A percentile compares a stretch with the other conserved stretches of the same genome.
phyloP scores from a whole-genome alignment of 768 basidiomycete genomes.

The Termitomyces heimii region DNA sequence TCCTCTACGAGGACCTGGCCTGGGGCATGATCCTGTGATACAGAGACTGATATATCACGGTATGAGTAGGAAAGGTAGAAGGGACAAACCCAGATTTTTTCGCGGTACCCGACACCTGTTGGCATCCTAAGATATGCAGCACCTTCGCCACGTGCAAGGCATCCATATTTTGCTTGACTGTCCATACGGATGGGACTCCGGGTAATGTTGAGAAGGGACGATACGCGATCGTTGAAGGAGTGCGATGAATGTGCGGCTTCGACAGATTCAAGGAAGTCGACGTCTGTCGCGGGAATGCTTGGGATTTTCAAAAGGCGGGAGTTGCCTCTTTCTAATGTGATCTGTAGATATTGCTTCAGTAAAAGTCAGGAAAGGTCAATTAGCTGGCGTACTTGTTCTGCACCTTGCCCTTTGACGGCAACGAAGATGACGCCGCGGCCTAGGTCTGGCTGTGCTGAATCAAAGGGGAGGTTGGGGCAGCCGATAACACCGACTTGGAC shows the following conservation, averaged over 20 bases:
- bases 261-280: slow-evolving; percentile 85
- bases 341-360: slow-evolving; percentile 24
- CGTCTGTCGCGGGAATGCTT: slow-evolving; percentile 33
- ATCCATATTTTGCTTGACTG: slow-evolving; percentile 92
- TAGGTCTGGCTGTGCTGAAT: slow-evolving; percentile 44
- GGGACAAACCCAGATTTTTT: slow-evolving; percentile 89
- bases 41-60: background rate
- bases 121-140: slow-evolving; percentile 80
- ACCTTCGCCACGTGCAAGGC: slow-evolving; percentile 82
- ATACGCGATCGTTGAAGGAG: slow-evolving; percentile 72
- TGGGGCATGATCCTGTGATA: slow-evolving; percentile 78
- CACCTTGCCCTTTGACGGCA: slow-evolving; percentile 83
- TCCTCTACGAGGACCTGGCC: slow-evolving; percentile 83
- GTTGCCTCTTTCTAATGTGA: slow-evolving; percentile 44
- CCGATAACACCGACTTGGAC: slow-evolving; percentile 85
- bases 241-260: slow-evolving; percentile 92
- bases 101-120: slow-evolving; percentile 69
- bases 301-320: slow-evolving; percentile 51
- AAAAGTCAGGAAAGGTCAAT: background rate
- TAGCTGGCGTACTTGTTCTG: slow-evolving; percentile 48
- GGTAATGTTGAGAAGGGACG: slow-evolving; percentile 59
- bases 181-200: slow-evolving; percentile 80
- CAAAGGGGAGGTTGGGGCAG: slow-evolving; percentile 83
- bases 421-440: slow-evolving; percentile 79
- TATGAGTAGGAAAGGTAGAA: background rate